Evolutionary conservation across 2,329 filamentous ascomycete genomes (phyloP).

Genomic region (Diaporthe longicolla): DNA sequence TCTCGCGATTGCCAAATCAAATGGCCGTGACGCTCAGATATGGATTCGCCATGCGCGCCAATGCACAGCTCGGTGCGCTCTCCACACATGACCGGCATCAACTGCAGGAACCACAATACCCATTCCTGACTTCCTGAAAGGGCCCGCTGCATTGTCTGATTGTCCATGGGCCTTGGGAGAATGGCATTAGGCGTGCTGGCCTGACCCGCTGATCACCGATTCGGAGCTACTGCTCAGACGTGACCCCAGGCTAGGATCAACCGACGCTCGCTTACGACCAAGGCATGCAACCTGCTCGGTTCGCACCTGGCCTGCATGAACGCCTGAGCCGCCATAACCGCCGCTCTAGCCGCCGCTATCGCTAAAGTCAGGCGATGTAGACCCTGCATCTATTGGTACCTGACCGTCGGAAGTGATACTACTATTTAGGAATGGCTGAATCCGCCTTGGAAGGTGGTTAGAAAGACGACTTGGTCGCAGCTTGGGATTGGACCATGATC

Average conservation of each 20-base stretch:
- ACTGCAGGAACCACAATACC: conserved; percentile 30
- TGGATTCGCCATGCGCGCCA: conserved; percentile 24
- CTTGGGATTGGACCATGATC: conserved; percentile 21
- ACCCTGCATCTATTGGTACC: conserved; percentile 1
- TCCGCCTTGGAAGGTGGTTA: background rate
- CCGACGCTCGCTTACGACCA: conserved; percentile 13
- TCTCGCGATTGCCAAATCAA: conserved; percentile 31
- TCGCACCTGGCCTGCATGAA: conserved; percentile 6
- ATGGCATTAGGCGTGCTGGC: background rate
- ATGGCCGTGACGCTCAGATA: conserved; percentile 9
- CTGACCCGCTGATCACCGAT: conserved; percentile 13
- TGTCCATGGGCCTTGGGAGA: background rate
- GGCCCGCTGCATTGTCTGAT: background rate
- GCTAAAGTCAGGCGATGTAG: background rate
- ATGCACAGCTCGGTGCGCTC: conserved; percentile 6
- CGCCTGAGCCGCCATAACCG: conserved; percentile 29
- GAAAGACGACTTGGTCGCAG: background rate
- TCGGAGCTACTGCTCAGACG: conserved; percentile 15
- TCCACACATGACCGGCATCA: conserved; percentile 23
- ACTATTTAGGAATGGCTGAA: conserved; percentile 1
- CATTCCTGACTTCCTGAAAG: conserved; percentile 6
- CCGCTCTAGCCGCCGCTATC: conserved; percentile 21
- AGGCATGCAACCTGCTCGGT: background rate
- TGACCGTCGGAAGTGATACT: conserved; percentile 20
- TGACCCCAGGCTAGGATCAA: conserved; percentile 2